Percentiles rank a stretch among this genome's conserved stretches.
Evolutionary conservation across 352 stramenopile genomes (phyloP).

Genomic region (Pythium myriotylum): DNA sequence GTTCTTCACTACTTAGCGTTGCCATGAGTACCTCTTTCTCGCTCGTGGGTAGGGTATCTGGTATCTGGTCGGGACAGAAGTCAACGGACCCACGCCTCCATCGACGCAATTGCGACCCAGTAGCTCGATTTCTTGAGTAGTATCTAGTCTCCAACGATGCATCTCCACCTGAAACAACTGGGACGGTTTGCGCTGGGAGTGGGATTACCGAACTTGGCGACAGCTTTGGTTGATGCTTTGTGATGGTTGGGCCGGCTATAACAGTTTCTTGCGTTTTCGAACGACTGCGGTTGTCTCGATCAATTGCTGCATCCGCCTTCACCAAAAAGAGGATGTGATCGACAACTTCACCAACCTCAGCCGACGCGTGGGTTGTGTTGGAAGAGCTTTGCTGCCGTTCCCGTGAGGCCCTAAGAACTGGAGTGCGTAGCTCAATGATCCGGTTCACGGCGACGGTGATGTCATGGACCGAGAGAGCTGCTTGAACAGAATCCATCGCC

Average conservation of each 20-base stretch:
- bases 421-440: not conserved
- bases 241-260: too few species aligned
- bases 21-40: constrained; percentile 9
- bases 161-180: not conserved
- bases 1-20: constrained; percentile 4
- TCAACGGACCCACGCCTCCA: not conserved
- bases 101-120: not conserved
- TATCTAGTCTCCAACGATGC: not conserved
- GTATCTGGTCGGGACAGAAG: not conserved
- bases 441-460: constrained; percentile 1
- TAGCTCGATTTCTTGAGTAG: not conserved
- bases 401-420: too few species aligned
- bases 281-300: too few species aligned
- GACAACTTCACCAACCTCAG: too few species aligned
- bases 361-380: too few species aligned
- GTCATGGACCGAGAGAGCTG: not conserved
- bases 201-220: too few species aligned
- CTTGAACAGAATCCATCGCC: constrained; percentile 6
- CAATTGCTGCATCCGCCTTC: too few species aligned
- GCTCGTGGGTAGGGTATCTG: not conserved
- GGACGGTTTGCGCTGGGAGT: too few species aligned
- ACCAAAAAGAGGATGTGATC: too few species aligned
- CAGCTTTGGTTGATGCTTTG: too few species aligned
- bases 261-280: too few species aligned
- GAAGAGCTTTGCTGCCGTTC: too few species aligned